A percentile compares a stretch with the other conserved stretches of the same genome.
These are phyloP conservation scores for Vigna unguiculata DNA, from an alignment of 306 rosid genomes.

Conservation along the genomic window DNA sequence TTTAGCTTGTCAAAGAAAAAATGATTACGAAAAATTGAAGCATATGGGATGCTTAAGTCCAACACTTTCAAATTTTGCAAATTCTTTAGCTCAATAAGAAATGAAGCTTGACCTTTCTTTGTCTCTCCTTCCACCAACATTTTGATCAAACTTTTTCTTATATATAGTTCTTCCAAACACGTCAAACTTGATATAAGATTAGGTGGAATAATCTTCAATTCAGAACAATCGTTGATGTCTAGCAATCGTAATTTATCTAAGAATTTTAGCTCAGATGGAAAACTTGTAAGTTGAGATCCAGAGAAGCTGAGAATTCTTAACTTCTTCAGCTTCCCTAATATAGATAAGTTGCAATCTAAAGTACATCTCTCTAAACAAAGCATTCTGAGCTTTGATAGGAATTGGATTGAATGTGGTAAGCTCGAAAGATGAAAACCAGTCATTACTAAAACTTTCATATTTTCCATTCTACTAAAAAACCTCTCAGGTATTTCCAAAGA, in stretches of 20 bases:
- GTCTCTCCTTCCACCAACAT: not conserved
- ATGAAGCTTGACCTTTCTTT: not conserved
- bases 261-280: too few species aligned
- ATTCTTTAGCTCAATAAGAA: constrained; percentile 2
- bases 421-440: not conserved
- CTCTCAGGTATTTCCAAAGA: too few species aligned
- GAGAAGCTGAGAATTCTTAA: too few species aligned
- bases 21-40: not conserved
- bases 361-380: too few species aligned
- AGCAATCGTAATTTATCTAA: too few species aligned
- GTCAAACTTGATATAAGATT: not conserved
- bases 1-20: constrained; percentile 4
- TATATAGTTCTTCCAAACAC: not conserved
- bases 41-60: constrained; percentile 1
- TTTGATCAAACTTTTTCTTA: constrained; percentile 2
- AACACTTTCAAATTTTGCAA: constrained; percentile 7
- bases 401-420: not conserved
- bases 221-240: not conserved
- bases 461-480: not conserved
- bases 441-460: not conserved
- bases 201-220: not conserved
- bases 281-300: too few species aligned
- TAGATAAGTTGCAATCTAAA: too few species aligned
- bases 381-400: too few species aligned
- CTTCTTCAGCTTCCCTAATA: too few species aligned